Conservation (phyloP, 805 yeast species). For the Suhomyces tanzawaensis region DNA sequence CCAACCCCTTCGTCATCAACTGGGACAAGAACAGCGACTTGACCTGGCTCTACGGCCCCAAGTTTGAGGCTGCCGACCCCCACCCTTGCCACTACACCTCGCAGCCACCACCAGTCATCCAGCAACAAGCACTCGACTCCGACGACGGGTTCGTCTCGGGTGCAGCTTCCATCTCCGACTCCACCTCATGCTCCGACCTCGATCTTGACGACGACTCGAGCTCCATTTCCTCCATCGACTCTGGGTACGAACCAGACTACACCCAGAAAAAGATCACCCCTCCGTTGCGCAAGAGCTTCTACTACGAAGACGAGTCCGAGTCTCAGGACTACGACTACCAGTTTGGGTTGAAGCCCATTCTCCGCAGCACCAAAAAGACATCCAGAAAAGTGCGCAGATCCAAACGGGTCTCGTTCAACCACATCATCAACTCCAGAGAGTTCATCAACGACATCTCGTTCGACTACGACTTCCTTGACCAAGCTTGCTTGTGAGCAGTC, state of each 20-base stretch:
- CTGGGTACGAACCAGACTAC: slow-evolving; percentile 14
- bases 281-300: slow-evolving; percentile 2
- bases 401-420: slow-evolving; percentile 41
- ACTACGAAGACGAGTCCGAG: slow-evolving; percentile 3
- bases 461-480: slow-evolving; percentile 44
- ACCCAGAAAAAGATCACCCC: slow-evolving; percentile 6
- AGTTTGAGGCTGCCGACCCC: slow-evolving; percentile 12
- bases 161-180: slow-evolving; percentile 5
- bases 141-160: slow-evolving; percentile 10
- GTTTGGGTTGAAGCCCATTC: slow-evolving; percentile 16
- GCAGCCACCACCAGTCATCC: not conserved
- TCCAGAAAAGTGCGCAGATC: slow-evolving; percentile 11
- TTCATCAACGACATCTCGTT: slow-evolving; percentile 41
- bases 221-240: slow-evolving; percentile 13
- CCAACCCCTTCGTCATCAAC: slow-evolving; percentile 46
- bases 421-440: slow-evolving; percentile 44
- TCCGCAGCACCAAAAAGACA: slow-evolving; percentile 12
- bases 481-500: slow-evolving; percentile 24
- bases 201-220: slow-evolving; percentile 12
- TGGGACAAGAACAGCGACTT: slow-evolving; percentile 56
- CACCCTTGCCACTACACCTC: not conserved
- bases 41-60: slow-evolving; percentile 56
- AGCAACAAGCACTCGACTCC: not conserved
- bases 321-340: slow-evolving; percentile 10
- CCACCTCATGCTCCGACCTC: slow-evolving; percentile 5